Base-by-base conservation (phyloP, 2,329 filamentous ascomycete genomes). In the Chalaropsis ovoidea region DNA sequence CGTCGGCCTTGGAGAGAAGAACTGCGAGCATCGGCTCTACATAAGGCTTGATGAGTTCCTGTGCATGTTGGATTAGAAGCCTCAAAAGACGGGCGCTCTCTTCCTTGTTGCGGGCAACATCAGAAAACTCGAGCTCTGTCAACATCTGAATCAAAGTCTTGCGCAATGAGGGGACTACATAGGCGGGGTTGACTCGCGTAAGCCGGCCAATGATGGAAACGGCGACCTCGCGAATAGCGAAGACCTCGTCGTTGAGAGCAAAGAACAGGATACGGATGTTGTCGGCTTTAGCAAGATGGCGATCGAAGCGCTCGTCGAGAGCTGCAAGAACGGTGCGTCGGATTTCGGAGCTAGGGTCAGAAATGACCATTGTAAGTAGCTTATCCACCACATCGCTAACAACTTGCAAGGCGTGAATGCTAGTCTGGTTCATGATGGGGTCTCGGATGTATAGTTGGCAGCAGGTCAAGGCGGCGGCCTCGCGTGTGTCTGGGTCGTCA, bases 341-440 rank as follows among this genome's bases (percentile, higher is more conserved):
- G 69, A 99, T 99, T 70, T 88, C 88, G 15, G 91, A 83, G 70
- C 96, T 90, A 1, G 88, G 86, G 72, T 99, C 94, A 15, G 93
- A 94, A 35, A 99, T 90, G 62, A 91, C 93, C 47, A 97, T 92
- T 0, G 93, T 96, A 68, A 99, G 80, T 0, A 99, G 83, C 73
- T 94, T 96, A 76, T 97, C 92, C 67, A 99, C 96, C 41, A 99
- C 94, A 74, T 99, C 94, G 65, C 93, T 90, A 58, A 99, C 95
- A 35, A 99, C 94, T 73, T 96, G 91, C 49, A 97, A 89, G 0
- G 94, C 93, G 74, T 99, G 94, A 69, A 93, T 90, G 74, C 94
- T 97, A 6, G 93, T 96, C 76, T 99, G 94, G 71, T 96, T 94
- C 71, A 99, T 91, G 69, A 99, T 97, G 0, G 94, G 94, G 73